These are phyloP conservation scores for Yamagishiella unicocca DNA, from an alignment of 139 green algal genomes.

Conservation along the genomic window DNA sequence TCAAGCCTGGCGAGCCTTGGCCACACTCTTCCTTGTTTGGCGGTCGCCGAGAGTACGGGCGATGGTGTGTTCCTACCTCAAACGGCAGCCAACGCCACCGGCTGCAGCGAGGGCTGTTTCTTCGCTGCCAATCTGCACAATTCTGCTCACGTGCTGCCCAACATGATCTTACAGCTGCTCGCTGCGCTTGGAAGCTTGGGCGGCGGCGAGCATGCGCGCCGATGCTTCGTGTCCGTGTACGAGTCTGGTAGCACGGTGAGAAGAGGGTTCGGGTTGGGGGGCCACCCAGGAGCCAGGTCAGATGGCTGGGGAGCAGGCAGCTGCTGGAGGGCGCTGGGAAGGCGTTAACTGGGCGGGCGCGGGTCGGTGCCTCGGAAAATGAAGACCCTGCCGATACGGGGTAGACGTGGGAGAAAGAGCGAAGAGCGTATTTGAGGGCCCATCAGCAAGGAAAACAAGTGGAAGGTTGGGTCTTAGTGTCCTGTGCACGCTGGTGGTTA, in stretches of 20 bases:
- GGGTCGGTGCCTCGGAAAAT: no score
- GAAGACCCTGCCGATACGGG: no score
- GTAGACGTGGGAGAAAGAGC: no score
- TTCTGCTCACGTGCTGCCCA: conserved; percentile 59
- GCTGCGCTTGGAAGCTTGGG: not conserved
- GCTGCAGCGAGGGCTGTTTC: conserved; percentile 17
- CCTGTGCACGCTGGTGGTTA: no score
- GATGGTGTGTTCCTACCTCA: no score
- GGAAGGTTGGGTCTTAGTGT: no score
- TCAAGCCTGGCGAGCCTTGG: not conserved
- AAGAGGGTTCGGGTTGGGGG: not conserved
- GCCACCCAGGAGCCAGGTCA: not conserved
- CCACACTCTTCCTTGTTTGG: not conserved
- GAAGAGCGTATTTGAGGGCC: no score
- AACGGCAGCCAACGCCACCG: not conserved
- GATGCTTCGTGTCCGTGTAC: conserved; percentile 23
- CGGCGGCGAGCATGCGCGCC: not conserved
- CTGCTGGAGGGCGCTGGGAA: no score
- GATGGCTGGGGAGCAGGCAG: no score
- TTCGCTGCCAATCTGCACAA: conserved; percentile 72
- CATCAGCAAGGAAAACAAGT: no score
- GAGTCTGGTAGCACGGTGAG: conserved; percentile 13
- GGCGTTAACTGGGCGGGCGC: no score
- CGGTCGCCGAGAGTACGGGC: not conserved
- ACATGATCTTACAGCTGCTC: conserved; percentile 64